Evolutionary conservation across 768 basidiomycete genomes (phyloP).

Genomic region (Lactifluus piperatus): DNA sequence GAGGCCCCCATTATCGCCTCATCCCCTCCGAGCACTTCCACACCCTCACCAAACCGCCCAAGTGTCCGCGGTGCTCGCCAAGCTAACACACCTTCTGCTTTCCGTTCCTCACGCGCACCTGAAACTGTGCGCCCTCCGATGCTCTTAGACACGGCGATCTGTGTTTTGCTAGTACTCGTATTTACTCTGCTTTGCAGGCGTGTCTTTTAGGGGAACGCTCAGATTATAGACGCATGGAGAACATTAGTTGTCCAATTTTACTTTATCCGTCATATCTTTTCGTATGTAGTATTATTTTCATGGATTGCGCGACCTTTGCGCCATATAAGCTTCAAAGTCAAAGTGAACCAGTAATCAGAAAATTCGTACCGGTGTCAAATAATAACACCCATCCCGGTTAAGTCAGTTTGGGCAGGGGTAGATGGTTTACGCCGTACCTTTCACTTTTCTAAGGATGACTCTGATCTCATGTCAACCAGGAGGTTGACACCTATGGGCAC

Average conservation of each 20-base stretch:
- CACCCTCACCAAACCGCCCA: not conserved
- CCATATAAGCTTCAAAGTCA: not conserved
- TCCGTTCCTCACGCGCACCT: not conserved
- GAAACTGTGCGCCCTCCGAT: slow-evolving; percentile 39
- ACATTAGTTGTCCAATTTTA: not conserved
- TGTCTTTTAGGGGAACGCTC: slow-evolving; percentile 28
- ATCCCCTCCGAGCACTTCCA: not conserved
- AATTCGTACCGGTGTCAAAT: not conserved
- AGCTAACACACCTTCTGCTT: not conserved
- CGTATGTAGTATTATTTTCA: not conserved
- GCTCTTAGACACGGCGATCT: slow-evolving; percentile 65
- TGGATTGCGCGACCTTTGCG: too few species aligned
- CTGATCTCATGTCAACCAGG: not conserved
- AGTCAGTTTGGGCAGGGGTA: not conserved
- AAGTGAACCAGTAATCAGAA: not conserved
- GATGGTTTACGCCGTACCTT: not conserved
- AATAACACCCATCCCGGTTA: not conserved
- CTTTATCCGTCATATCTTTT: slow-evolving; percentile 1
- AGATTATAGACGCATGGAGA: not conserved
- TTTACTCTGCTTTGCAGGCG: slow-evolving; percentile 61
- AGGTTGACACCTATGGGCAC: not conserved
- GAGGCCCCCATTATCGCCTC: not conserved
- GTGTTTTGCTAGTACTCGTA: slow-evolving; percentile 58
- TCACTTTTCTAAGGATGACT: not conserved
- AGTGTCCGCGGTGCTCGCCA: not conserved